Conservation (phyloP, 1,139 yeast species). For the Candida glucosophila region DNA sequence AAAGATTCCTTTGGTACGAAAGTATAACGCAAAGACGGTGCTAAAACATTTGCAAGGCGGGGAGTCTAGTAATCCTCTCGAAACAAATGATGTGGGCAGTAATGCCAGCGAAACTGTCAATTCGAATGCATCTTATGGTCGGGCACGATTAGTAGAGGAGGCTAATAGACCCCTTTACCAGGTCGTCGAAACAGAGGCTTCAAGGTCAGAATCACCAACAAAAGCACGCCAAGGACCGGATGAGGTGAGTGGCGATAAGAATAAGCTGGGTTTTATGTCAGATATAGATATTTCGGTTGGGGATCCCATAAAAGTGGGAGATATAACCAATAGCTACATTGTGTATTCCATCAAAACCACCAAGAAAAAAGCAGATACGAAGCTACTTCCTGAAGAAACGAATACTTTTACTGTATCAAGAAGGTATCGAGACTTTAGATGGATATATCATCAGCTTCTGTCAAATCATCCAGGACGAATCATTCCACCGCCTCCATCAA, state of each 20-base stretch:
- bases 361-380: conserved; percentile 23
- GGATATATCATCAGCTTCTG: conserved; percentile 87
- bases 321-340: conserved; percentile 79
- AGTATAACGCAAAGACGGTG: conserved; percentile 22
- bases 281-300: conserved; percentile 66
- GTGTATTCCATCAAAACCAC: conserved; percentile 70
- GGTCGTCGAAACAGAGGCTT: conserved; percentile 9
- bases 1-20: conserved; percentile 33
- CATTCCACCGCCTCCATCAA: conserved; percentile 97
- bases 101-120: conserved; percentile 8
- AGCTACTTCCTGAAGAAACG: conserved; percentile 16
- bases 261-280: conserved; percentile 16
- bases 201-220: neutral
- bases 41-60: conserved; percentile 19
- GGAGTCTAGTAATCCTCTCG: conserved; percentile 19
- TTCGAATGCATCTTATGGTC: too few species aligned
- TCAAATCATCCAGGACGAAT: conserved; percentile 83
- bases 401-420: conserved; percentile 51
- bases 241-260: conserved; percentile 5
- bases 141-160: conserved; percentile 15
- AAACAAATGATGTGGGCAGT: conserved; percentile 19
- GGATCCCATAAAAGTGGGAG: conserved; percentile 90
- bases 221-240: conserved; percentile 2
- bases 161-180: conserved; percentile 46
- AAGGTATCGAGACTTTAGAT: conserved; percentile 72